Conservation (phyloP, 257 asterid genomes). For the Mitragyna speciosa region DNA sequence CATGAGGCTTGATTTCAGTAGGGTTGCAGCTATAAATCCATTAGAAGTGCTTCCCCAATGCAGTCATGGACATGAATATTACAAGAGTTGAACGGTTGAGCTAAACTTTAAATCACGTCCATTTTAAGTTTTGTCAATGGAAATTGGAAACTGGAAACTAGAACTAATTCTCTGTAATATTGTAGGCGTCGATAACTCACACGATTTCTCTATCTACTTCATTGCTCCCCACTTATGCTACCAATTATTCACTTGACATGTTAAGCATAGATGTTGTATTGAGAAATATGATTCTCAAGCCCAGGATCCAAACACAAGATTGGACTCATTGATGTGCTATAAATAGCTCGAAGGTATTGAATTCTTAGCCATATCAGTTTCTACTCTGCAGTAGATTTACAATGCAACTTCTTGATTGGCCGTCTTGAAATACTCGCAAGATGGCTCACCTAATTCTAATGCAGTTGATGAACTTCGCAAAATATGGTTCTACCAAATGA, state of each 20-base stretch:
- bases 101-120: background rate
- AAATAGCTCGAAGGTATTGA: background rate
- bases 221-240: background rate
- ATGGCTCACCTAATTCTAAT: background rate
- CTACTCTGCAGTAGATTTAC: background rate
- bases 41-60: constrained; percentile 48
- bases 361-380: background rate
- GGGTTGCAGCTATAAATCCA: constrained; percentile 69
- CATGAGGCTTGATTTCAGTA: constrained; percentile 37
- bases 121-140: background rate
- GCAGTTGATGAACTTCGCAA: background rate
- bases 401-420: background rate
- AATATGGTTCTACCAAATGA: too few relatives aligned
- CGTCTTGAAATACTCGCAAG: background rate
- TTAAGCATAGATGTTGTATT: background rate
- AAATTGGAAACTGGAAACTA: background rate
- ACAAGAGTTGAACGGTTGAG: background rate
- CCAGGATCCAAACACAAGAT: background rate
- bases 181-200: too few relatives aligned
- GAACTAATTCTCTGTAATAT: background rate
- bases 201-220: background rate
- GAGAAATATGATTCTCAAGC: background rate
- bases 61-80: background rate
- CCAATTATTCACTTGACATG: background rate
- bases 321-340: background rate